Percentiles rank a stretch among this genome's conserved stretches.
Evolutionary conservation across 371 early-diverging fungal species (phyloP).

Genomic region (Mortierella sp.): DNA sequence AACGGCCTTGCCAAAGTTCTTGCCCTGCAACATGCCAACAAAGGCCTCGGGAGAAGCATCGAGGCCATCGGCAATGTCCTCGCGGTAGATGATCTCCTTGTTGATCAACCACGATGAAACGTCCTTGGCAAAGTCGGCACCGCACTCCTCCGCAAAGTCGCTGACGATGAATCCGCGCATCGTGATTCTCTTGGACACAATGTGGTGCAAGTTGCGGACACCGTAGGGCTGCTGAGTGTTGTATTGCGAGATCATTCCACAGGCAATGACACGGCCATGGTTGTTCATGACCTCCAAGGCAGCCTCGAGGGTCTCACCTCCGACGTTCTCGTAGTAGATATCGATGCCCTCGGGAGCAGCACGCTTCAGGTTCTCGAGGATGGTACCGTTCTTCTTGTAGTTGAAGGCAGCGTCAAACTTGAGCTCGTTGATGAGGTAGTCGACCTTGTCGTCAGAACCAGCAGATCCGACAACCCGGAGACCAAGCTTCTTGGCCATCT

Average conservation of each 20-base stretch:
- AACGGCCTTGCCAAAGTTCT: conserved; percentile 77
- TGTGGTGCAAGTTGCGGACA: conserved; percentile 60
- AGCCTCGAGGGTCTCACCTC: conserved; percentile 77
- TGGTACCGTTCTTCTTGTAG: conserved; percentile 72
- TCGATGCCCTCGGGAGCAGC: conserved; percentile 77
- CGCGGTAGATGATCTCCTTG: conserved; percentile 67
- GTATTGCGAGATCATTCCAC: conserved; percentile 79
- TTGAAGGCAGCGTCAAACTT: conserved; percentile 81
- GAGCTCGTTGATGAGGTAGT: conserved; percentile 64
- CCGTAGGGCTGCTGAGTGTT: conserved; percentile 64
- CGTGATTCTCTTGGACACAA: conserved; percentile 64
- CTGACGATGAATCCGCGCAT: conserved; percentile 72
- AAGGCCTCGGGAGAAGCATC: conserved; percentile 74
- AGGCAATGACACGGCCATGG: conserved; percentile 66
- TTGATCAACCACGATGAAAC: conserved; percentile 60
- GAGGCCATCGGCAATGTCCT: conserved; percentile 68
- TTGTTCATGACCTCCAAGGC: conserved; percentile 63
- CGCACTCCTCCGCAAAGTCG: conserved; percentile 57
- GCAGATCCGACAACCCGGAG: conserved; percentile 76
- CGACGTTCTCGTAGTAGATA: conserved; percentile 82
- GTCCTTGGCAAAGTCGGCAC: conserved; percentile 62
- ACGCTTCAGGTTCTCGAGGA: conserved; percentile 55
- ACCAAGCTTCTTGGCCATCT: conserved; percentile 73
- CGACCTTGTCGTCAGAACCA: conserved; percentile 78
- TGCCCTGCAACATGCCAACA: conserved; percentile 71